Evolutionary conservation across 805 yeast species (phyloP).

Genomic region (baker's yeast (Saccharomyces cerevisiae)): DNA sequence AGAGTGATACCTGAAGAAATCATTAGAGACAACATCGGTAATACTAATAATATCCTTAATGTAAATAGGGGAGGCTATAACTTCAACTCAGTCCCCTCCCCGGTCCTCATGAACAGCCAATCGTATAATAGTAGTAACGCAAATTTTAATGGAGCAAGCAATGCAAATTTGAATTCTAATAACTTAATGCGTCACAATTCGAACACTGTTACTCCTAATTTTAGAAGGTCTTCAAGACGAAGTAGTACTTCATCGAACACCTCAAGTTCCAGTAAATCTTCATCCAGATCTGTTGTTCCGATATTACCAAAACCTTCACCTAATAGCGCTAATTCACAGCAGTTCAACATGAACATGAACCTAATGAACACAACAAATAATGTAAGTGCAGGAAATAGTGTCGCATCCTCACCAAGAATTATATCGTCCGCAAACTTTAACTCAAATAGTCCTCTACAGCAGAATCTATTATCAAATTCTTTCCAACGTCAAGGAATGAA

Average conservation of each 20-base stretch:
- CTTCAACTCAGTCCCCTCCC: not conserved
- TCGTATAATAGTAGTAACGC: not conserved
- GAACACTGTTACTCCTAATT: slow-evolving; percentile 2
- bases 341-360: slow-evolving; percentile 1
- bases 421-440: slow-evolving; percentile 4
- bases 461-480: slow-evolving; percentile 16
- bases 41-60: slow-evolving; percentile 2
- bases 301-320: slow-evolving; percentile 31
- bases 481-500: slow-evolving; percentile 21
- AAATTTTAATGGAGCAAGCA: not conserved
- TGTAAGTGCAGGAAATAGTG: slow-evolving; percentile 21
- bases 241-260: slow-evolving; percentile 27
- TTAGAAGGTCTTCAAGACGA: slow-evolving; percentile 19
- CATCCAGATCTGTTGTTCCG: slow-evolving; percentile 29
- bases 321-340: slow-evolving; percentile 2
- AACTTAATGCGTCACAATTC: slow-evolving; percentile 15
- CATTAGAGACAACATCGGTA: slow-evolving; percentile 4
- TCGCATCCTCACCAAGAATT: slow-evolving; percentile 27
- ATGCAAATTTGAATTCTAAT: slow-evolving; percentile 11
- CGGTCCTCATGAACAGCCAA: not conserved
- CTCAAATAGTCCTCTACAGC: slow-evolving; percentile 17
- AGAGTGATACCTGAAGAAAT: not conserved
- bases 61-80: not conserved
- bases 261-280: slow-evolving; percentile 24
- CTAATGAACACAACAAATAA: slow-evolving; percentile 1